A percentile compares a stretch with the other conserved stretches of the same genome.
phyloP scores from a whole-genome alignment of 2,329 filamentous ascomycete genomes.

The Penicillium sp. region DNA sequence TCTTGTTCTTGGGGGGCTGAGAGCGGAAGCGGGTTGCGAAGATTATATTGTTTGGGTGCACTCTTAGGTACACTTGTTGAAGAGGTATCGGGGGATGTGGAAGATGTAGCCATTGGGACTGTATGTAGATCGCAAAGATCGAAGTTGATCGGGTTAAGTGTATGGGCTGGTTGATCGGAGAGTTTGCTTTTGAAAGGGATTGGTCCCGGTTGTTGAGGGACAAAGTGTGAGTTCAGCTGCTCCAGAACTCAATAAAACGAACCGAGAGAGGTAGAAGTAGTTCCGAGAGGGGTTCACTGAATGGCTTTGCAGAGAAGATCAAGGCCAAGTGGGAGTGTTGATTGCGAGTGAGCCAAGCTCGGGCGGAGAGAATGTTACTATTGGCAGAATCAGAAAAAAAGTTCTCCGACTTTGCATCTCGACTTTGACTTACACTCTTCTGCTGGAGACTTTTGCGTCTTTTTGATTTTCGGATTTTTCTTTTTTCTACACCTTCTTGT shows the following conservation, averaged over 20 bases:
- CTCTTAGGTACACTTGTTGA: conserved; percentile 18
- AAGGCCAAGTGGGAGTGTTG: conserved; percentile 21
- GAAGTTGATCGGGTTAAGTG: conserved; percentile 19
- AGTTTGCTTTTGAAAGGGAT: neutral
- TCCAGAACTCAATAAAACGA: neutral
- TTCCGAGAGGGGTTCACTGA: neutral
- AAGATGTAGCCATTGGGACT: conserved; percentile 25
- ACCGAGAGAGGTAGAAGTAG: neutral
- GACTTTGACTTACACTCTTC: conserved; percentile 7
- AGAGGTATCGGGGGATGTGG: conserved; percentile 25
- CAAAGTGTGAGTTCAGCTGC: neutral
- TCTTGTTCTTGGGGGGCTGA: conserved; percentile 79
- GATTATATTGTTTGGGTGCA: conserved; percentile 36
- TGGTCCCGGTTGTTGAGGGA: neutral
- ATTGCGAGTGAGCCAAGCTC: conserved; percentile 25
- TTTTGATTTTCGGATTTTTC: neutral
- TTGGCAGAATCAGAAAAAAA: conserved; percentile 25
- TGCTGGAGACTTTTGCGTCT: conserved; percentile 1
- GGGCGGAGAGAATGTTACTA: conserved; percentile 25
- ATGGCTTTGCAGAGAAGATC: conserved; percentile 4
- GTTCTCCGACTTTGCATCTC: conserved; percentile 17
- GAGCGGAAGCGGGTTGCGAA: conserved; percentile 76
- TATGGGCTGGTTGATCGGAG: conserved; percentile 11
- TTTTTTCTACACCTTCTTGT: neutral
- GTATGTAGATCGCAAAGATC: conserved; percentile 21